A percentile compares a stretch with the other conserved stretches of the same genome.
phyloP scores from a whole-genome alignment of 2,329 filamentous ascomycete species.

The Pyrenophora seminiperda region DNA sequence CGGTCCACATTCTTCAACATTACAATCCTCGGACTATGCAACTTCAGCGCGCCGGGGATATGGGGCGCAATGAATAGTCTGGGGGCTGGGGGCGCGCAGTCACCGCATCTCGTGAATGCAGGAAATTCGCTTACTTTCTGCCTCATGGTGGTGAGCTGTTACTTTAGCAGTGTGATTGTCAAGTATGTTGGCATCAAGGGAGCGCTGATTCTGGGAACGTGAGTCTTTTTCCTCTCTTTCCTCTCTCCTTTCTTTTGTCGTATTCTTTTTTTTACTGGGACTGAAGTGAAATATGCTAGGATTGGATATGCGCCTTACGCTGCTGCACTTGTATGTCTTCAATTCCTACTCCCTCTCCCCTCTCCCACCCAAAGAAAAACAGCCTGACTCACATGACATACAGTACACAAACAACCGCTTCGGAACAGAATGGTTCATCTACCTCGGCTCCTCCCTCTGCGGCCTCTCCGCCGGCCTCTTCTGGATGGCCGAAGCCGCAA shows the following conservation, averaged over 20 bases:
- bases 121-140: constrained; percentile 75
- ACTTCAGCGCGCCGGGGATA: constrained; percentile 72
- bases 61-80: constrained; percentile 75
- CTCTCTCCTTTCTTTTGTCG: neutral
- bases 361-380: no score
- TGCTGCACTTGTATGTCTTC: constrained; percentile 59
- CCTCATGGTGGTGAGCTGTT: constrained; percentile 74
- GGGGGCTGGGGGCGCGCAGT: constrained; percentile 69
- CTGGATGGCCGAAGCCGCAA: constrained; percentile 76
- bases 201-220: constrained; percentile 72
- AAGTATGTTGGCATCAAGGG: constrained; percentile 72
- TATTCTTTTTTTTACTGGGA: no score
- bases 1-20: constrained; percentile 75
- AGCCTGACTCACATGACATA: no score
- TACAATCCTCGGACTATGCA: constrained; percentile 71
- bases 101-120: constrained; percentile 70
- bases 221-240: constrained; percentile 23
- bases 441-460: constrained; percentile 71
- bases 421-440: constrained; percentile 69
- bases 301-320: constrained; percentile 74
- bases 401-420: constrained; percentile 70
- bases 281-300: constrained; percentile 29
- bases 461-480: constrained; percentile 74
- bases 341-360: no score
- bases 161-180: constrained; percentile 67